Evolutionary conservation across 1,284 basidiomycete genomes (phyloP), one percentile per base, ranked within the genome.

Genomic region (Meira nashicola): DNA sequence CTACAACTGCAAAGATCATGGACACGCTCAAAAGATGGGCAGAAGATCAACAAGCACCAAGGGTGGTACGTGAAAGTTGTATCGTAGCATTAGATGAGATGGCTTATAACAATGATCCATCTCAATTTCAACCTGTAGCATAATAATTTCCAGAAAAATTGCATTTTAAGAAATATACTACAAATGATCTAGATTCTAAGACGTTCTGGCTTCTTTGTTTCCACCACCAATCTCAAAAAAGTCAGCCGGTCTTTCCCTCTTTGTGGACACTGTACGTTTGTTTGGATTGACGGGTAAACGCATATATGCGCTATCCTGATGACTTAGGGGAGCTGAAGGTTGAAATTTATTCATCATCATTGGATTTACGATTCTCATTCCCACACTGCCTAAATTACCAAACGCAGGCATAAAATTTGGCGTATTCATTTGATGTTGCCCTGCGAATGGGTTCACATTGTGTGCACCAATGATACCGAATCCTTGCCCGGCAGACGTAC

Each of bases 1-100:
- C 28, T 8, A 59, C 54, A 39, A 54, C 40, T 39, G 39, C 33
- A 10, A 11, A 74, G 58, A 92, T 96, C 7, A 82, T 97, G 23
- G 87, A 88, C 1, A 84, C 92, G 63, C 82, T 98, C 33, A 86
- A 87, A 66, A 88, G 92, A 74, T 97, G 92, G 87, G 87, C 90
- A 79, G 80, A 81, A 33, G 83, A 87, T 63, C 81, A 84, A 55
- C 87, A 90, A 67, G 86, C 90, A 5, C 94, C 94, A 0, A 81
- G 85, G 8, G 93, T 98, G 11, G 95, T 99, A 1, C 84, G 89
- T 55, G 93, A 99, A 80, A 95, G 92, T 70, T 98, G 95, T 80
- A 86, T 93, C 73, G 88, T 99, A 54, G 95, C 94, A 0, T 84
- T 98, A 57, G 95, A 98, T 59, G 75, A 77, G 52, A 66, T 77